Conservation (phyloP, 2,329 filamentous ascomycete species). For the Fusarium duplospermum region DNA sequence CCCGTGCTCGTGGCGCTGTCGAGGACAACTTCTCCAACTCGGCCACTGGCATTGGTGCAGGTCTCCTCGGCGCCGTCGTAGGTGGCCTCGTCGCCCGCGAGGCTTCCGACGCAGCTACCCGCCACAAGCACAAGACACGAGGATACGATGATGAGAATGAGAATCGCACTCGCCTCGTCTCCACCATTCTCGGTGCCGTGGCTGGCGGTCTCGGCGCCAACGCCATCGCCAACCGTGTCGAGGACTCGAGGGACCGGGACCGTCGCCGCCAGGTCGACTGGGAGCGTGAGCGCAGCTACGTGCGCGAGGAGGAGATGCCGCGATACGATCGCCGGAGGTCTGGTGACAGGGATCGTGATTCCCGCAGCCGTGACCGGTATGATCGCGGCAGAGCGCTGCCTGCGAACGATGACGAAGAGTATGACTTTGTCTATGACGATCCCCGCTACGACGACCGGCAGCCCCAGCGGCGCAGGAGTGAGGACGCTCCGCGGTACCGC, state of each 20-base stretch:
- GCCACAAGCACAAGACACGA: conserved; percentile 44
- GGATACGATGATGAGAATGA: conserved; percentile 44
- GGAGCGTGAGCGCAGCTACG: conserved; percentile 52
- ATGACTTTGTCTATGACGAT: conserved; percentile 47
- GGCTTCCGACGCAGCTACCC: conserved; percentile 56
- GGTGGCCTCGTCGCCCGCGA: conserved; percentile 65
- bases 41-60: conserved; percentile 61
- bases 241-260: conserved; percentile 51
- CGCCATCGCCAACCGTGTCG: conserved; percentile 58
- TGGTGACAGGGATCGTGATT: conserved; percentile 19
- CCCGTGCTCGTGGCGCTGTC: conserved; percentile 55
- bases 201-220: conserved; percentile 67
- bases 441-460: conserved; percentile 44
- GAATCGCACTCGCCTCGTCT: conserved; percentile 53
- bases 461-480: conserved; percentile 38
- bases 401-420: conserved; percentile 40
- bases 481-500: conserved; percentile 40
- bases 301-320: conserved; percentile 43
- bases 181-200: conserved; percentile 65
- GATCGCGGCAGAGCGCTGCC: conserved; percentile 35
- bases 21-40: conserved; percentile 62
- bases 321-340: conserved; percentile 39
- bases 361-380: conserved; percentile 21
- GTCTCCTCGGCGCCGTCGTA: conserved; percentile 65
- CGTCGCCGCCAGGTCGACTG: conserved; percentile 49